Evolutionary conservation across 2,329 filamentous ascomycete species (phyloP).

Genomic region (Hymenoscyphus salicellus): DNA sequence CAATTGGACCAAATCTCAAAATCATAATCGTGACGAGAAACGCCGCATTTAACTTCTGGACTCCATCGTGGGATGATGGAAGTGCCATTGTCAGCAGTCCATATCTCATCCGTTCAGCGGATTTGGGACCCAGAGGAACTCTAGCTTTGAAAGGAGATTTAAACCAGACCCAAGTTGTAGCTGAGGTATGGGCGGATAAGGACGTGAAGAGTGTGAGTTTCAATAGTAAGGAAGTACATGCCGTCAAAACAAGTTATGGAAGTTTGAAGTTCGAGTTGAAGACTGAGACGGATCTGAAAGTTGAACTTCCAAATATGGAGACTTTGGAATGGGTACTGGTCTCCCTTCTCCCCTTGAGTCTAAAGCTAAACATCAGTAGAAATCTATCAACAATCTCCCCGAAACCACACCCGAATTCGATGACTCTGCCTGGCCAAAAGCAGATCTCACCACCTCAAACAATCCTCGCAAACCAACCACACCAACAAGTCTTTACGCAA

Average conservation of each 20-base stretch:
- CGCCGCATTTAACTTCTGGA: constrained; percentile 3
- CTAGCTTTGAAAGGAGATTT: background rate
- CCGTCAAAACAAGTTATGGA: constrained; percentile 52
- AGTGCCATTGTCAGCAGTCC: constrained; percentile 38
- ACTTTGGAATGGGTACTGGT: constrained; percentile 36
- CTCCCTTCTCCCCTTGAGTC: no score
- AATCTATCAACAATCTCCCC: constrained; percentile 65
- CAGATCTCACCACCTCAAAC: constrained; percentile 17
- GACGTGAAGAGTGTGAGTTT: constrained; percentile 34
- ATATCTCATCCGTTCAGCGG: constrained; percentile 1
- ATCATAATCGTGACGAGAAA: constrained; percentile 6
- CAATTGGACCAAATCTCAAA: background rate
- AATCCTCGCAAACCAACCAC: constrained; percentile 48
- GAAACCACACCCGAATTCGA: constrained; percentile 61
- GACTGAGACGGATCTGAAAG: constrained; percentile 41
- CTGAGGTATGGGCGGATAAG: constrained; percentile 48
- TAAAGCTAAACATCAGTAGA: constrained; percentile 47
- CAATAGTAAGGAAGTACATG: constrained; percentile 35
- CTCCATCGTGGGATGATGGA: background rate
- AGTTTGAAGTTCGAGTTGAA: constrained; percentile 44
- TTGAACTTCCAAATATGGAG: constrained; percentile 55
- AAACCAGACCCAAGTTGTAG: constrained; percentile 53
- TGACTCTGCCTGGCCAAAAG: constrained; percentile 64
- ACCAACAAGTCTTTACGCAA: constrained; percentile 63
- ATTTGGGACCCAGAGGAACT: background rate